Conservation (phyloP, 192 early-diverging fungal genomes). For the Coemansia sp. region DNA sequence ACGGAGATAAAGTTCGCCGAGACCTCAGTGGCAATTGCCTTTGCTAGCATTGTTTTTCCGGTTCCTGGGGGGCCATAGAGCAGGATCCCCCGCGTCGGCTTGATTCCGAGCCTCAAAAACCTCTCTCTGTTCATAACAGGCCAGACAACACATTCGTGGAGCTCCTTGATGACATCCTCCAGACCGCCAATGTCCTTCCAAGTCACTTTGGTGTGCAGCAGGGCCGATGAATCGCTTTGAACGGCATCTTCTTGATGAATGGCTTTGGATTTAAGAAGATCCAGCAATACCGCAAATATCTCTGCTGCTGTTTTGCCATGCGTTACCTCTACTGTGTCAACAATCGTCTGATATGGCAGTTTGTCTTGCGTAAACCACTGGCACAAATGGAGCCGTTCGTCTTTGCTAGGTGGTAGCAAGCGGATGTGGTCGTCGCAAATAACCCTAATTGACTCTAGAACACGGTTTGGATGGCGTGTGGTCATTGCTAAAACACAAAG, state of each 20-base stretch:
- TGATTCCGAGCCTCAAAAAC: slow-evolving; percentile 69
- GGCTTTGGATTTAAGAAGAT: background rate
- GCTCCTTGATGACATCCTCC: slow-evolving; percentile 62
- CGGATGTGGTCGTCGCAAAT: slow-evolving; percentile 45
- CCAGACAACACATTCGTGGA: slow-evolving; percentile 83
- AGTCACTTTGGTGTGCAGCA: background rate
- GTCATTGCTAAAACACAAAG: slow-evolving; percentile 46
- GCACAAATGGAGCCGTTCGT: slow-evolving; percentile 25
- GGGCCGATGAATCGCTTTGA: background rate
- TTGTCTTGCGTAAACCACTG: slow-evolving; percentile 25
- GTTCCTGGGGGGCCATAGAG: slow-evolving; percentile 89
- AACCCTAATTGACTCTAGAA: slow-evolving; percentile 29
- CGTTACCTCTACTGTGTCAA: slow-evolving; percentile 8
- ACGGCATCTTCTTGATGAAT: background rate
- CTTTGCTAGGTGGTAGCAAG: slow-evolving; percentile 22
- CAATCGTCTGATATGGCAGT: background rate
- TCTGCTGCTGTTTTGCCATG: slow-evolving; percentile 33
- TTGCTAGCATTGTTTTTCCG: slow-evolving; percentile 90
- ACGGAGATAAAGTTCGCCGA: slow-evolving; percentile 80
- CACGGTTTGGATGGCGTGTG: slow-evolving; percentile 41
- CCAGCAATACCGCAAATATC: slow-evolving; percentile 19
- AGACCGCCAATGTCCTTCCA: slow-evolving; percentile 88
- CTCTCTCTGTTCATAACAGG: slow-evolving; percentile 64
- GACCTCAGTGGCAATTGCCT: slow-evolving; percentile 79
- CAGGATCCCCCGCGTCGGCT: slow-evolving; percentile 78